phyloP scores from a whole-genome alignment of 2,329 filamentous ascomycete species.

The Mariannaea sp. region DNA sequence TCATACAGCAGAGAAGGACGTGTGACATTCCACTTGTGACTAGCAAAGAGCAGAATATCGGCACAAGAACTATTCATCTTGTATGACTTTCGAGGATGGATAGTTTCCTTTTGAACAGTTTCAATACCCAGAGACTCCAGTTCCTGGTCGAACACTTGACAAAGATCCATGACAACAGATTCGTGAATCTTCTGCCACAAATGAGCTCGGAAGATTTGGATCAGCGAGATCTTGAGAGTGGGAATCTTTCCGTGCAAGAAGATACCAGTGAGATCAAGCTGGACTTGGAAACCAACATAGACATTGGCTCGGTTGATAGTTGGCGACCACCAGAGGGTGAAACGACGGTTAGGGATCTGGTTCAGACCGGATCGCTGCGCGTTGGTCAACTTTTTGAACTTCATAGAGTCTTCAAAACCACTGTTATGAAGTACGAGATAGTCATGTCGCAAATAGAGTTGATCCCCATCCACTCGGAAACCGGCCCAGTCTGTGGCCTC shows the following conservation, averaged over 20 bases:
- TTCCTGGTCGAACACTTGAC: conserved; percentile 97
- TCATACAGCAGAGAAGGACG: conserved; percentile 92
- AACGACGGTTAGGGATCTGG: conserved; percentile 97
- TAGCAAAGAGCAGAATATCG: conserved; percentile 94
- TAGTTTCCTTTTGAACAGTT: conserved; percentile 98
- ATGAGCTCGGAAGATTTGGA: conserved; percentile 99
- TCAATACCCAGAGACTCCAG: conserved; percentile 95
- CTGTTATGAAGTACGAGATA: conserved; percentile 53
- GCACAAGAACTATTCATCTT: conserved; percentile 99
- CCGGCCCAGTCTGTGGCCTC: conserved; percentile 53
- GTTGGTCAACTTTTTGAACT: conserved; percentile 99
- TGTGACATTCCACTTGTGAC: conserved; percentile 98
- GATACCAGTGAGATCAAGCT: conserved; percentile 95
- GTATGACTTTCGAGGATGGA: conserved; percentile 98
- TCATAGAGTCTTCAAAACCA: conserved; percentile 73
- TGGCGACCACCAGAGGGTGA: conserved; percentile 96
- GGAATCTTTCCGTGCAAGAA: conserved; percentile 99
- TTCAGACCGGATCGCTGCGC: conserved; percentile 96
- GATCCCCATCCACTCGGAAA: conserved; percentile 56
- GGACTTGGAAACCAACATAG: conserved; percentile 99
- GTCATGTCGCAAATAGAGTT: conserved; percentile 56
- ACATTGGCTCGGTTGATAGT: conserved; percentile 96
- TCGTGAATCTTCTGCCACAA: conserved; percentile 99
- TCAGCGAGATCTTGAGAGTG: conserved; percentile 95
- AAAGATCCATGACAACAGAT: conserved; percentile 97